phyloP scores from a whole-genome alignment of 2,329 filamentous ascomycete species.

The Cyanodermella asteris region DNA sequence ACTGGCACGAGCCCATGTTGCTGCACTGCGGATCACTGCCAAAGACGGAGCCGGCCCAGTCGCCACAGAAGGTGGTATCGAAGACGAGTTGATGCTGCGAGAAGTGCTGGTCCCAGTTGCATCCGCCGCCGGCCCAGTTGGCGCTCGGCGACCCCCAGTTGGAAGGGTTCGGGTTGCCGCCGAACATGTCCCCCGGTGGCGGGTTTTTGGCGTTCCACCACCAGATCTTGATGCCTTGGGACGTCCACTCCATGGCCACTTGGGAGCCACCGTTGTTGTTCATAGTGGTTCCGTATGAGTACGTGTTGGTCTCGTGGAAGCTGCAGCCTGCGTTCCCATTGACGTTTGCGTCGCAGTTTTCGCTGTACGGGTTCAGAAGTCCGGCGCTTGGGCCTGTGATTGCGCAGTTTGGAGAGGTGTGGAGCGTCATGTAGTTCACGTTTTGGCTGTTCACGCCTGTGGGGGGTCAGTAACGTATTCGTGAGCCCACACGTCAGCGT shows the following conservation, averaged over 20 bases:
- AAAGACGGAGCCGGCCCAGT: slow-evolving; percentile 41
- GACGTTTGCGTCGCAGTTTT: slow-evolving; percentile 3
- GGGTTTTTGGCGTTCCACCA: slow-evolving; percentile 21
- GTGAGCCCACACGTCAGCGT: too few relatives aligned
- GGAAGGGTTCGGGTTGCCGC: slow-evolving; percentile 20
- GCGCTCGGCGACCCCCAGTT: slow-evolving; percentile 25
- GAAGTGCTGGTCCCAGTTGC: slow-evolving; percentile 20
- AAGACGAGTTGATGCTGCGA: slow-evolving; percentile 47
- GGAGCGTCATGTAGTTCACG: slow-evolving; percentile 24
- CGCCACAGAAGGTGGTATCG: slow-evolving; percentile 64
- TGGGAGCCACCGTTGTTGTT: slow-evolving; percentile 20
- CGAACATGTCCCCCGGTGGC: slow-evolving; percentile 23
- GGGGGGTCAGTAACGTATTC: too few relatives aligned
- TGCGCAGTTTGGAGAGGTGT: slow-evolving; percentile 23
- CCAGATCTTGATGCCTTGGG: slow-evolving; percentile 27
- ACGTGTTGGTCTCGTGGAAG: slow-evolving; percentile 2
- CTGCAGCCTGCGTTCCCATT: slow-evolving; percentile 4
- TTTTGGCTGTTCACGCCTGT: slow-evolving; percentile 24
- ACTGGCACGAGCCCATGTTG: slow-evolving; percentile 33
- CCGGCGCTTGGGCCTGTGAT: too few relatives aligned
- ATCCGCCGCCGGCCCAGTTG: slow-evolving; percentile 8
- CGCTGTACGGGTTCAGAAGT: too few relatives aligned
- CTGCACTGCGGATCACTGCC: slow-evolving; percentile 30
- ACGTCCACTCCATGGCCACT: slow-evolving; percentile 27
- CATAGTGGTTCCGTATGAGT: slow-evolving; percentile 28